Conservation (phyloP, 495 filamentous ascomycete genomes). For the Hypomontagnella submonticulosa region DNA sequence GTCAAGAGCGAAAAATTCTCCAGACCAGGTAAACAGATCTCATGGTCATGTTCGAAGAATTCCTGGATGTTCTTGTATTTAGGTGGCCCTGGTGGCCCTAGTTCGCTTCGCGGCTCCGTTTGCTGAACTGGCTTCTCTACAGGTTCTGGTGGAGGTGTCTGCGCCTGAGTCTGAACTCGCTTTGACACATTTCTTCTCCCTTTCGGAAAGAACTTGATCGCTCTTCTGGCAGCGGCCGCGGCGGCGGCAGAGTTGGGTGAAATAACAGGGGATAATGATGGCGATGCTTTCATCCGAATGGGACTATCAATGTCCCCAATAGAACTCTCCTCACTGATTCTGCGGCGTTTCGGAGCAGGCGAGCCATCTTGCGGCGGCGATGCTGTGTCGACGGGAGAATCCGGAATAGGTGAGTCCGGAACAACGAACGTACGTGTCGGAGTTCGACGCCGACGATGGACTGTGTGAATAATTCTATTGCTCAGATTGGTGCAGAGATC, state of each 20-base stretch:
- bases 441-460: background rate
- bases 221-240: conserved; percentile 26
- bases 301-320: conserved; percentile 28
- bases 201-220: conserved; percentile 19
- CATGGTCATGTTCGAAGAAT: conserved; percentile 43
- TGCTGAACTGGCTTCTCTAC: conserved; percentile 15
- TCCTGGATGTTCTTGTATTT: conserved; percentile 35
- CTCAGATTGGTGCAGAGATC: conserved; percentile 17
- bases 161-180: background rate
- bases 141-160: conserved; percentile 19
- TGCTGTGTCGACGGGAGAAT: too few relatives aligned
- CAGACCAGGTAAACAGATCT: conserved; percentile 41
- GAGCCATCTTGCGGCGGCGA: conserved; percentile 23
- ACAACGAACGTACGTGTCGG: background rate
- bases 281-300: conserved; percentile 13
- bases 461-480: conserved; percentile 21
- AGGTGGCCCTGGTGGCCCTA: conserved; percentile 21
- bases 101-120: background rate
- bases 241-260: conserved; percentile 31
- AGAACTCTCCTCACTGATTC: conserved; percentile 13
- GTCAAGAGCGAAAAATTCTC: conserved; percentile 23
- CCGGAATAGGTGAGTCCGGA: too few relatives aligned
- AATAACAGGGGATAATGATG: conserved; percentile 19
- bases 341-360: conserved; percentile 31
- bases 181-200: conserved; percentile 5